A percentile compares a stretch with the other conserved stretches of the same genome.
These are phyloP conservation scores for Populus hybrid DNA, from an alignment of 441 rosid genomes.

Conservation along the genomic window DNA sequence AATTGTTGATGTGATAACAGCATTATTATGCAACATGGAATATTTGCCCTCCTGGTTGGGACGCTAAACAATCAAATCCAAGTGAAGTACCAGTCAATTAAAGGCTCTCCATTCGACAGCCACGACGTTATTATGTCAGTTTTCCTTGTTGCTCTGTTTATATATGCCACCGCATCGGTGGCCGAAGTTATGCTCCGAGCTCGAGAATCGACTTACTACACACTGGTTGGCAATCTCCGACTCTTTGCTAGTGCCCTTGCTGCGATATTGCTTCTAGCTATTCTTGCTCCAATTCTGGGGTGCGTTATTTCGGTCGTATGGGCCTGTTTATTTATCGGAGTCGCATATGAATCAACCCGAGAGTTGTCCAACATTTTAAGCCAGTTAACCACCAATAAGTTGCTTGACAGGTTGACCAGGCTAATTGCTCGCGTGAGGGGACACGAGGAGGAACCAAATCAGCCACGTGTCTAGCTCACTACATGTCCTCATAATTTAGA, in stretches of 20 bases:
- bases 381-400: neutral
- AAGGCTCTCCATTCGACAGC: neutral
- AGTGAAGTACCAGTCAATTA: neutral
- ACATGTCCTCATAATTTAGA: too few species aligned
- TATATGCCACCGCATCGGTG: neutral
- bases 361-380: neutral
- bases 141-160: neutral
- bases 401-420: neutral
- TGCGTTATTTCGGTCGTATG: neutral
- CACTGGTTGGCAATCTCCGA: neutral
- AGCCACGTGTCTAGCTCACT: neutral
- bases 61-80: neutral
- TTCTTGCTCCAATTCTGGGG: slow-evolving; percentile 1
- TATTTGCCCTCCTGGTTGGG: neutral
- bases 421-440: too few species aligned
- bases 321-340: neutral
- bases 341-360: neutral
- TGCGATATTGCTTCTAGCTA: neutral
- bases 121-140: neutral
- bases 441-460: neutral
- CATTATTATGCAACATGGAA: neutral
- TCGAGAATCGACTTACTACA: neutral
- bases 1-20: neutral
- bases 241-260: slow-evolving; percentile 3
- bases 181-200: neutral